Base-by-base conservation (phyloP, 108 stramenopile genomes). In the Stephanodiscus triporus region DNA sequence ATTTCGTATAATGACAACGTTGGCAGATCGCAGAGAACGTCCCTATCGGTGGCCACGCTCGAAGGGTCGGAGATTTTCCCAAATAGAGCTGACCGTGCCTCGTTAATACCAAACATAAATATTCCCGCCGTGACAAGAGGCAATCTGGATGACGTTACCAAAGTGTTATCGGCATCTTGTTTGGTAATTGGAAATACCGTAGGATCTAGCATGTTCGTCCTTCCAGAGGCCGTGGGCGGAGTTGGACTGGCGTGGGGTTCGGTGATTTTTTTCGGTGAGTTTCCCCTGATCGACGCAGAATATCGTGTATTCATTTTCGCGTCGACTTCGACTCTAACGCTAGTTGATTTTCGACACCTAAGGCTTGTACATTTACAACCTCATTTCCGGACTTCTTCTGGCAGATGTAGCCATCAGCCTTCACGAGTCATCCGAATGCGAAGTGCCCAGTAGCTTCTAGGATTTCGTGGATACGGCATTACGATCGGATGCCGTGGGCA, bases 161-260 rank as follows among this genome's bases (percentile, higher is more conserved):
- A 66, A 37, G 83, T 87, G 6, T 27, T 85, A 43, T 84, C 83
- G 10, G 78, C 92, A 26, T 76, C 89, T 16, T 40, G 91, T 5
- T 62, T 93, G 43, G 80, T 93, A 10, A 91, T 89, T 6, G 82
- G 86, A 20, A 93, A 93, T 65, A 91, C 92, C 8, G 86, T 93
- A n/a, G 92, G 92, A 14, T 88, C 90, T 8, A 64, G 84, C 10
- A 82, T 84, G 71, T 75, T 92, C 24, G 89, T 87, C 0, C 64
- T 91, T 27, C 90, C 92, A 3, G 85, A 86, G 32, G 53, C 89
- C 13, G 84, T 84, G 16, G 75, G 72, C 16, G 84, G 81, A 13
- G 84, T 89, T 24, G 90, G 90, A 20, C 61, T 89, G 68, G 74
- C 54, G 7, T 63, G 81, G 23, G 83, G 86, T 6, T 74, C 81